Base-by-base conservation (phyloP, 225 moss, liverwort and hornwort genomes). In the Thuidium tamariscinum region DNA sequence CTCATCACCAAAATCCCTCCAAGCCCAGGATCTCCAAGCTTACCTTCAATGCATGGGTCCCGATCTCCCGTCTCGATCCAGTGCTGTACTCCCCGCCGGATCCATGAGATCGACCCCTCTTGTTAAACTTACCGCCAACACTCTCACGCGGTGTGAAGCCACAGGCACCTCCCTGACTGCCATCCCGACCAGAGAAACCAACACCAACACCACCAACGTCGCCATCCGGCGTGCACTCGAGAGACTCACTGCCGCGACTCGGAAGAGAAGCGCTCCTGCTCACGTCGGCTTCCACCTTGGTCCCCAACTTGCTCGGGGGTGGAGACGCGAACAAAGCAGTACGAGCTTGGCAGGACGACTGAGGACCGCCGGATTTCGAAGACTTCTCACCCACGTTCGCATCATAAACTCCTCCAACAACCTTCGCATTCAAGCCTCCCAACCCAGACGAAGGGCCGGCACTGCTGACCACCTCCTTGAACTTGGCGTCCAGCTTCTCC, bases 241-340 rank as follows among this genome's bases (percentile, higher is more conserved):
- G 86, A 69, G 91, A 91, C 46, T 83, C 85, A 34, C 75, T 79
- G 29, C 78, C 80, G 22, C 86, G 56, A 63, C 83, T 89, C 72
- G 80, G 37, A 10, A 88, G 89, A 14, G 72, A 80, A 67, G 83
- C 86, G 41, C 83, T 79, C 84, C 90, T 85, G 44, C 66, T 64
- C 13, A 79, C 90, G 46, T 95, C 96, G 32, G 84, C 87, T 77
- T 91, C 91, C 77, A 91, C 86, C 86, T 88, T 94, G 79, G 49
- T 83, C 44, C 91, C 87, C 52, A 89, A 76, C 81, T 96, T 97
- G 80, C 95, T 88, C 13, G 77, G 77, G 8, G 92, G 94, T 25
- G 97, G 97, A 82, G 97, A 98, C 3, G 93, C 92, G 54, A 98
- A 94, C 83, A 95, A 89, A 22, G 91, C 94, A 54, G 96, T 89